Evolutionary conservation across 2,329 filamentous ascomycete genomes (phyloP), one percentile per base, ranked within the genome.

Genomic region (Gremmenia infestans): DNA sequence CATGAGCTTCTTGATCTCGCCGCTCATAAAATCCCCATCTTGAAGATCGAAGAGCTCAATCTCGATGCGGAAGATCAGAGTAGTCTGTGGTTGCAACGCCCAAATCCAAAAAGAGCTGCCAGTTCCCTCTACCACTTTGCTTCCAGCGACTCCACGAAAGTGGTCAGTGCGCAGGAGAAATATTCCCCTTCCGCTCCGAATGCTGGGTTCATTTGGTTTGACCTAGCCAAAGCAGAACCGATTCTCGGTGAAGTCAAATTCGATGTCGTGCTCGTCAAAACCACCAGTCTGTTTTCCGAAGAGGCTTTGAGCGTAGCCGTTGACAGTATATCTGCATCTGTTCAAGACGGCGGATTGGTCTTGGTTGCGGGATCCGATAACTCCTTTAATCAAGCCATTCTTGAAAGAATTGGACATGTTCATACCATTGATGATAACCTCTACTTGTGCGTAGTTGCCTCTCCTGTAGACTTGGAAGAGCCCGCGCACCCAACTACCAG

Each of bases 11-110:
- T n/a, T n/a, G n/a, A n/a, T n/a, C n/a, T n/a, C n/a, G n/a, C n/a
- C n/a, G n/a, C n/a, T 0, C 70, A 75, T 56, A 71, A 70, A 53
- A 72, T 65, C n/a, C 73, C 73, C 0, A 45, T 48, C 2, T 59
- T 72, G 5, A 65, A 59, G 1, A 65, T 75, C 14, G 50, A 74
- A 0, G 72, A 76, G 54, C 35, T 74, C 4, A 67, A 67, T 22
- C 53, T 72, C 8, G 53, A 60, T 14, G 22, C 50, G 2, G 23
- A 15, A 14, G 42, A 52, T 25, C 25, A 32, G 15, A 19, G 23
- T 14, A 36, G 23, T 17, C 6, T 52, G 6, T 52, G 50, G 50
- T 14, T 43, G 14, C 37, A 57, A 12, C 47, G 42, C 23, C 25
- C 6, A 51, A 48, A 35, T 47, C 37, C 14, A 52, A 32, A 19